A percentile compares a stretch with the other conserved stretches of the same genome.
Conservation (phyloP, 352 stramenopile species). For the Phytophthora hibernalis region DNA sequence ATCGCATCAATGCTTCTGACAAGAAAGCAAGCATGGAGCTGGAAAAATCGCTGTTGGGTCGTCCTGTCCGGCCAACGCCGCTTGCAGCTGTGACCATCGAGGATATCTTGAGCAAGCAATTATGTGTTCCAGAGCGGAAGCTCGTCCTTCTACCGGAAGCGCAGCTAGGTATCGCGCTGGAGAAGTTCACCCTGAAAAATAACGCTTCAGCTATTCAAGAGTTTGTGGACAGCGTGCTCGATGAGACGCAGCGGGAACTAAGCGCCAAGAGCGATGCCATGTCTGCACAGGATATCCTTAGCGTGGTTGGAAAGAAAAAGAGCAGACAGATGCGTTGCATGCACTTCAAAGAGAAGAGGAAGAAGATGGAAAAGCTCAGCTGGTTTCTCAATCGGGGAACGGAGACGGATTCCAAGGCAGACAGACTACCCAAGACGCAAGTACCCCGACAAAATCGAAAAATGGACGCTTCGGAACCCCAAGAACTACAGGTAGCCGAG, state of each 20-base stretch:
- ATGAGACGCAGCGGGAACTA: constrained; percentile 79
- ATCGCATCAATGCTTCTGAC: constrained; percentile 50
- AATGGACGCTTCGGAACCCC: constrained; percentile 35
- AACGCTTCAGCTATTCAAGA: constrained; percentile 80
- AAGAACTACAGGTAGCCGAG: constrained; percentile 17
- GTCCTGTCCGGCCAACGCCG: constrained; percentile 67
- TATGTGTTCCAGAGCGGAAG: constrained; percentile 72
- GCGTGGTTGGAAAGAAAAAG: constrained; percentile 77
- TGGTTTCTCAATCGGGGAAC: background rate
- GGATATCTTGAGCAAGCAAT: constrained; percentile 72
- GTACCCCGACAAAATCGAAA: constrained; percentile 16
- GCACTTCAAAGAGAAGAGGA: constrained; percentile 61
- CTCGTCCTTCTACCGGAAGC: constrained; percentile 81
- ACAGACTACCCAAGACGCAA: background rate
- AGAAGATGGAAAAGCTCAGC: constrained; percentile 25
- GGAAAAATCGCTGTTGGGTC: constrained; percentile 41
- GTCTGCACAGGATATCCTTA: constrained; percentile 70
- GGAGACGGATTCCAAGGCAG: constrained; percentile 25
- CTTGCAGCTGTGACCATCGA: constrained; percentile 80
- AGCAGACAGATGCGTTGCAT: constrained; percentile 59
- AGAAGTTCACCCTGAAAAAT: constrained; percentile 88
- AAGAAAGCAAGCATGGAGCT: constrained; percentile 47
- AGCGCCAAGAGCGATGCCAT: constrained; percentile 50
- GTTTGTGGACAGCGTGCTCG: constrained; percentile 71
- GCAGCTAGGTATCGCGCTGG: constrained; percentile 70